These are phyloP conservation scores for Theileria equi DNA, from an alignment of 169 alveolate species.

Conservation along the genomic window DNA sequence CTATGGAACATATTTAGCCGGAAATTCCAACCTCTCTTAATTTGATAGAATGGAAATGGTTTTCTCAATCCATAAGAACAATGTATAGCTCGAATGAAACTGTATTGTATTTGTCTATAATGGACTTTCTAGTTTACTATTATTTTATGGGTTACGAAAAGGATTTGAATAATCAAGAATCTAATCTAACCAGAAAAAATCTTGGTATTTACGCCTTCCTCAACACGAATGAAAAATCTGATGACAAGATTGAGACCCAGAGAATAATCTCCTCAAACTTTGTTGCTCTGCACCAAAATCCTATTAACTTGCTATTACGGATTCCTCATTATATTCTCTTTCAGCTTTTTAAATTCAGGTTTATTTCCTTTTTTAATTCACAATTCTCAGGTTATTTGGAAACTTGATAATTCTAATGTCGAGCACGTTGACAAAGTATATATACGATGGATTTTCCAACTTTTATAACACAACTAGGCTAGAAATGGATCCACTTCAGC, in stretches of 20 bases:
- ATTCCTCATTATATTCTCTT: slow-evolving; percentile 17
- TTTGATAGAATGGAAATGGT: slow-evolving; percentile 20
- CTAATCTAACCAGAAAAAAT: background rate
- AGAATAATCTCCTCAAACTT: slow-evolving; percentile 33
- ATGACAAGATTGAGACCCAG: slow-evolving; percentile 1
- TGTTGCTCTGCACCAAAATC: slow-evolving; percentile 59
- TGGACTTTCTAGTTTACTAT: slow-evolving; percentile 28
- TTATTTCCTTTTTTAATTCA: background rate
- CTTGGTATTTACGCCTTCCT: background rate
- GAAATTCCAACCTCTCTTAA: background rate
- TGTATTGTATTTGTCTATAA: slow-evolving; percentile 23
- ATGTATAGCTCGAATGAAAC: slow-evolving; percentile 24
- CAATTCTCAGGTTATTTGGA: slow-evolving; percentile 25
- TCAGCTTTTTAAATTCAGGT: slow-evolving; percentile 41
- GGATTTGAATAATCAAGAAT: background rate
- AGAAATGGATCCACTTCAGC: slow-evolving; percentile 16
- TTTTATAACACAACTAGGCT: slow-evolving; percentile 10
- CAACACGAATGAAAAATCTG: background rate
- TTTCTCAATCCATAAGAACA: slow-evolving; percentile 8
- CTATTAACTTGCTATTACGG: slow-evolving; percentile 52
- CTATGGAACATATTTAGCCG: background rate
- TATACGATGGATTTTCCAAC: slow-evolving; percentile 46
- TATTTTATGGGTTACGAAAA: background rate
- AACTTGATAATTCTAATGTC: slow-evolving; percentile 36
- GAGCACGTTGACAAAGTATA: slow-evolving; percentile 40